Percentiles rank a stretch among this genome's conserved stretches.
phyloP scores from a whole-genome alignment of 164 flowering plant species.

The Platanus orientalis region DNA sequence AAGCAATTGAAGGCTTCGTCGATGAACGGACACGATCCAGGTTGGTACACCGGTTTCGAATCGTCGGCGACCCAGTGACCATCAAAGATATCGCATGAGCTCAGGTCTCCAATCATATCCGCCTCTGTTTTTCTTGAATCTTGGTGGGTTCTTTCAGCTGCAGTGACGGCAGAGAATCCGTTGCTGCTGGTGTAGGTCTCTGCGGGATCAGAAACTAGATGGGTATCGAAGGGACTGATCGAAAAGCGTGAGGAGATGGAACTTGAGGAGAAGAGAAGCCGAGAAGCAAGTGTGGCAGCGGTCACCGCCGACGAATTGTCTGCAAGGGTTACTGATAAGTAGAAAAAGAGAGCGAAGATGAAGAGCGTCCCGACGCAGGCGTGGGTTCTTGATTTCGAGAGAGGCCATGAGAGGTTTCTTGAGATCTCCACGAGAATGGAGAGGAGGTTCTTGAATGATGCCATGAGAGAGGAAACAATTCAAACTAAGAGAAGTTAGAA shows the following conservation, averaged over 20 bases:
- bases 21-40: conserved; percentile 52
- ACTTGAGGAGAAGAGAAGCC: conserved; percentile 18
- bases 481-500: too few relatives aligned
- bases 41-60: conserved; percentile 34
- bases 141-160: conserved; percentile 10
- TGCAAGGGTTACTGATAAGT: conserved; percentile 16
- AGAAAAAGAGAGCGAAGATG: conserved; percentile 23
- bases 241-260: conserved; percentile 2
- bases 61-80: conserved; percentile 52
- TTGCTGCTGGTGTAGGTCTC: not conserved
- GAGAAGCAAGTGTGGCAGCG: conserved; percentile 19
- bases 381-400: conserved; percentile 25
- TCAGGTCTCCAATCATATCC: conserved; percentile 6
- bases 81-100: conserved; percentile 50
- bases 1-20: conserved; percentile 56
- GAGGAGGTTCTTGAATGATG: conserved; percentile 20
- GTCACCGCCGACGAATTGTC: conserved; percentile 13
- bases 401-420: conserved; percentile 19
- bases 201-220: not conserved
- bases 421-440: conserved; percentile 13
- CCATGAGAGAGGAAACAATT: too few relatives aligned
- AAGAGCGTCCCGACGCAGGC: conserved; percentile 14
- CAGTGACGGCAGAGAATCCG: conserved; percentile 4
- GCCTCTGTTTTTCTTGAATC: conserved; percentile 10
- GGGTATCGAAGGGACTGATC: not conserved